Conservation (phyloP, 78 protist species). For the Dictyostelium purpureum region DNA sequence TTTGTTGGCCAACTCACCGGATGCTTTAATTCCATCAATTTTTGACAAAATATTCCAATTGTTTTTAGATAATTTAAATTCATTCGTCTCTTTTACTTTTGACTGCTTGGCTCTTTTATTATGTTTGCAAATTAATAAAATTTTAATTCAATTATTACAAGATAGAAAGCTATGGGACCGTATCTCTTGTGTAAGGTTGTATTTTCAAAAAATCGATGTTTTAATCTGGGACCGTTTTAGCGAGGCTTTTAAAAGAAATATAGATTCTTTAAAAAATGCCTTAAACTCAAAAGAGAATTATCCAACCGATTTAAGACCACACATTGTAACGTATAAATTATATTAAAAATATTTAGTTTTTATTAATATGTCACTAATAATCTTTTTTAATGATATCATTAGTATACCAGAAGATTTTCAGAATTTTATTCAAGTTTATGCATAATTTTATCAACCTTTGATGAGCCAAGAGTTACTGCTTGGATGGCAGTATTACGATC, state of each 20-base stretch:
- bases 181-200: slow-evolving; percentile 8
- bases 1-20: slow-evolving; percentile 10
- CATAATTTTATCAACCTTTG: neutral
- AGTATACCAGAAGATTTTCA: slow-evolving; percentile 71
- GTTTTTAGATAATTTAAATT: slow-evolving; percentile 23
- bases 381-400: neutral
- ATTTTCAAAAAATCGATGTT: slow-evolving; percentile 47
- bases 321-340: no score
- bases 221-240: slow-evolving; percentile 67
- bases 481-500: slow-evolving; percentile 63
- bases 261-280: slow-evolving; percentile 44
- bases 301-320: slow-evolving; percentile 45
- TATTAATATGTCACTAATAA: neutral
- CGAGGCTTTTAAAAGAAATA: slow-evolving; percentile 60
- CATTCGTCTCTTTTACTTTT: slow-evolving; percentile 31
- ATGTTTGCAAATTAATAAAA: slow-evolving; percentile 17
- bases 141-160: neutral
- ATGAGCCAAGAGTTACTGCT: slow-evolving; percentile 60
- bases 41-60: slow-evolving; percentile 31
- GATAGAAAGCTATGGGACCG: slow-evolving; percentile 16
- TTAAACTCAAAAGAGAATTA: neutral
- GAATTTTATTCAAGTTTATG: slow-evolving; percentile 64
- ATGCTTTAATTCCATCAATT: slow-evolving; percentile 21
- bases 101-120: slow-evolving; percentile 59
- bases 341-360: neutral